Evolutionary conservation across 1,284 basidiomycete species (phyloP), one percentile per base, ranked within the genome.

Genomic region (Ganoderma leucocontextum): DNA sequence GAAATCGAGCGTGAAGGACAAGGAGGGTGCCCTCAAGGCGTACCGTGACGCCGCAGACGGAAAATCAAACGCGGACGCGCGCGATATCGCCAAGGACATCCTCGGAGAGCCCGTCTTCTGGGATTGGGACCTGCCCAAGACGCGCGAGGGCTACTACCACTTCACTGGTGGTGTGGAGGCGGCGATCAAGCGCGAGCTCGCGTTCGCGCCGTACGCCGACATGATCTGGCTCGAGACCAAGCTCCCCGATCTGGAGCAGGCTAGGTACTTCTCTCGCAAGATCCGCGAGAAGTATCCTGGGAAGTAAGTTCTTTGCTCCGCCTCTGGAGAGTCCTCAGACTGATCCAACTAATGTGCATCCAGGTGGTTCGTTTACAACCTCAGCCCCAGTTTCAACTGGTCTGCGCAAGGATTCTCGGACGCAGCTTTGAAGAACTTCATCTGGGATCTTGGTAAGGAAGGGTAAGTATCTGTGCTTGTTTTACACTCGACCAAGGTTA

Each of bases 341-440:
- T 12, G 41, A 39, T 29, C n/a, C 10, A 52, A 47, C 22, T 62
- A 22, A 7, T 35, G 22, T 15, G 3, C 7, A 2, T 57, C 15
- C 61, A 90, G 88, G 74, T 90, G 90, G 91, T 89, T 98, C 74
- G 95, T 97, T n/a, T 98, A 97, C 79, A 98, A 97, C 79, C 82
- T 97, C 70, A 95, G 94, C 76, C 96, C 95, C 4, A 95, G 93
- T 76, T 98, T 98, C 85, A 97, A 97, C 80, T 98, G 96, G 96
- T 85, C 88, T 36, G 88, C 86, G 13, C 91, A 94, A 76, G 95
- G 95, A 19, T 96, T 94, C 81, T 87, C 86, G 59, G 90, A 94
- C 73, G 82, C 84, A 7, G 90, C 91, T 70, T 81, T 98, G 78
- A 94, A 93, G 85, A 90, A 87, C 80, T 97, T 97, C 78, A 85